Evolutionary conservation across 495 filamentous ascomycete genomes (phyloP).

Genomic region (Lophiostoma macrostomum): DNA sequence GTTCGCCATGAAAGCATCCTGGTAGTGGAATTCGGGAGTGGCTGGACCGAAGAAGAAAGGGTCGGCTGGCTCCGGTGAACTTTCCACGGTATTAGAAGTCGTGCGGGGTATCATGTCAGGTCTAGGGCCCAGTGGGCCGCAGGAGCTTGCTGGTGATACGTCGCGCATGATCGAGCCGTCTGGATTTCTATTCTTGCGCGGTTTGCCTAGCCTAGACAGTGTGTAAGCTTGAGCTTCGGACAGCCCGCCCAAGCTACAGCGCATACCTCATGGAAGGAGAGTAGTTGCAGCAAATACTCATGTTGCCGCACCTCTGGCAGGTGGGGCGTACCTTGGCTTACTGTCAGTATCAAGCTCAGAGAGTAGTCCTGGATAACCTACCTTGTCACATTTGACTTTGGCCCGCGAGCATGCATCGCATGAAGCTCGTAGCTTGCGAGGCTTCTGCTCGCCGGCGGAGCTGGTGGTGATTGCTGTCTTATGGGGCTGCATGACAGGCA

Average conservation of each 20-base stretch:
- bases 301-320: slow-evolving; percentile 33
- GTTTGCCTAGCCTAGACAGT: slow-evolving; percentile 25
- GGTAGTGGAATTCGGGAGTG: slow-evolving; percentile 30
- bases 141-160: slow-evolving; percentile 29
- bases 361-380: background rate
- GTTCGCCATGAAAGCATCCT: slow-evolving; percentile 25
- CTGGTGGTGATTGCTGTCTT: slow-evolving; percentile 16
- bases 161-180: slow-evolving; percentile 30
- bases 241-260: background rate
- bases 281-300: slow-evolving; percentile 36
- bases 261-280: slow-evolving; percentile 33
- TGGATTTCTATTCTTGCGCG: slow-evolving; percentile 30
- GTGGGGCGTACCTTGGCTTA: slow-evolving; percentile 32
- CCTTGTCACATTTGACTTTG: too few species aligned
- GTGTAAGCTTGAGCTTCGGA: slow-evolving; percentile 9
- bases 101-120: slow-evolving; percentile 31
- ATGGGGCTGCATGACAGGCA: slow-evolving; percentile 12
- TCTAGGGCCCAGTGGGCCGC: slow-evolving; percentile 13
- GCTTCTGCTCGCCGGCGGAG: slow-evolving; percentile 24
- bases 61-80: slow-evolving; percentile 30
- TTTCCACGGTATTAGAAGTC: slow-evolving; percentile 20
- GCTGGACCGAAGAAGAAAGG: slow-evolving; percentile 29
- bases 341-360: slow-evolving; percentile 3
- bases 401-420: slow-evolving; percentile 33
- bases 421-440: slow-evolving; percentile 33